phyloP scores from a whole-genome alignment of 1,284 basidiomycete genomes.

The Rhodotorula sp. region DNA sequence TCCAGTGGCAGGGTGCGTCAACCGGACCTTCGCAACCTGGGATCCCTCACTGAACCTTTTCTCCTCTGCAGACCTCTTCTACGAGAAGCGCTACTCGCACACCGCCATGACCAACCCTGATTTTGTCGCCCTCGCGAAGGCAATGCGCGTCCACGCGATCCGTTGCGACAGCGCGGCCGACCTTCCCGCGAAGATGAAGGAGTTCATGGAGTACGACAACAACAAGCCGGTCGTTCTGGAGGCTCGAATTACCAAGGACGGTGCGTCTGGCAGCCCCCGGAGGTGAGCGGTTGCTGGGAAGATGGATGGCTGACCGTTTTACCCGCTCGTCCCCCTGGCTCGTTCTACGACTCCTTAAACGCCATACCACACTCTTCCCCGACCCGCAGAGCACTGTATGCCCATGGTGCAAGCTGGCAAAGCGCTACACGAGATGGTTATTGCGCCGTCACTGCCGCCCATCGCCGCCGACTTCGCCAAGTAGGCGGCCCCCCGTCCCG shows the following conservation, averaged over 20 bases:
- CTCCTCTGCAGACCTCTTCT: constrained; percentile 73
- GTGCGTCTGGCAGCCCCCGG: constrained; percentile 11
- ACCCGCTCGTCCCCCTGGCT: too few species aligned
- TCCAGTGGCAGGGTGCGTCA: constrained; percentile 88
- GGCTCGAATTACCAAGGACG: constrained; percentile 68
- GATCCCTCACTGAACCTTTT: background rate
- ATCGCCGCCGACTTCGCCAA: background rate
- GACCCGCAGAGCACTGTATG: constrained; percentile 67
- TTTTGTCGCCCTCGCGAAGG: constrained; percentile 78
- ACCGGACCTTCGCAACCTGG: background rate
- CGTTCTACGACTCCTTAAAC: too few species aligned
- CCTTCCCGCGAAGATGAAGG: constrained; percentile 91
- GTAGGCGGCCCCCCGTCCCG: background rate
- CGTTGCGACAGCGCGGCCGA: constrained; percentile 70
- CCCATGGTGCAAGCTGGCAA: constrained; percentile 66
- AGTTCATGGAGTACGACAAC: constrained; percentile 92
- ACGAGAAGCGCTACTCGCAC: constrained; percentile 89
- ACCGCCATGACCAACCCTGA: constrained; percentile 92
- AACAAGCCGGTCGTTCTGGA: constrained; percentile 85
- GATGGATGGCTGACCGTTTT: too few species aligned
- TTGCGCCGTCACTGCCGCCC: too few species aligned
- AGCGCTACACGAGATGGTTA: constrained; percentile 61
- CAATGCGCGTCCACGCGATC: constrained; percentile 90
- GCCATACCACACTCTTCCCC: background rate
- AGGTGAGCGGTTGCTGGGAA: too few species aligned